Base-by-base conservation (phyloP, 2,329 filamentous ascomycete genomes). In the Gaeumannomyces sp. region DNA sequence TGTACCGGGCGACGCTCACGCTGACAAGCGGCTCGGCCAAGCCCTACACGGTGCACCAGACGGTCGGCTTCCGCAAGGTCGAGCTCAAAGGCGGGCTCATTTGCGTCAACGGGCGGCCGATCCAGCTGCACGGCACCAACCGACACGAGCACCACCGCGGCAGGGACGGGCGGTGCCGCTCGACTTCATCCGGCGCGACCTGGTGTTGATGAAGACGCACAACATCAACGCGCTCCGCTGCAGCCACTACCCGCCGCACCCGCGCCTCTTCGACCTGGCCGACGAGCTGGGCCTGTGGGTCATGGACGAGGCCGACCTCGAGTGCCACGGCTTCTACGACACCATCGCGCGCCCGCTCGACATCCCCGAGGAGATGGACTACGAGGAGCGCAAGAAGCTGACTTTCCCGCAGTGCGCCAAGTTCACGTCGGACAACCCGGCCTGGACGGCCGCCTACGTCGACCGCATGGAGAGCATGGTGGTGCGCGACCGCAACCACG, bases 221-320 rank as follows among this genome's bases (percentile, higher is more conserved):
- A 91, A 91, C 69, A 82, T 91, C 75, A 91, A 92, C 68, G 86
- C 89, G 1, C 79, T 92, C 7, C 85, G 89, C 0, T 88, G 85
- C 64, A 87, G 84, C 1, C 89, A 92, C 71, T 87, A 91, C 66
- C 86, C 87, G 0, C 86, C 85, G 16, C 82, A 89, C 68, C 82
- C 84, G 1, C 76, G 78, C 4, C 70, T 89, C 1, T 84, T 86
- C 35, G 83, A 86, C 63, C 74, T 89, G 1, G 83, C 84, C 10
- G 86, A 89, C 67, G 85, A 89, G 72, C 78, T 89, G n/a, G 87
- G 87, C 0, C 76, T 89, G 14, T 89, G 85, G 83, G 82, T 83
- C 2, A 80, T 83, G 68, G 80, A 80, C 59, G 80, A 82, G 67
- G 79, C 80, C 3, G 80, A 83, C 62, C 76, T 82, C 0, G 80